These are phyloP conservation scores for Umbelopsis isabellina DNA, from an alignment of 192 early-diverging fungal species.

Conservation along the genomic window DNA sequence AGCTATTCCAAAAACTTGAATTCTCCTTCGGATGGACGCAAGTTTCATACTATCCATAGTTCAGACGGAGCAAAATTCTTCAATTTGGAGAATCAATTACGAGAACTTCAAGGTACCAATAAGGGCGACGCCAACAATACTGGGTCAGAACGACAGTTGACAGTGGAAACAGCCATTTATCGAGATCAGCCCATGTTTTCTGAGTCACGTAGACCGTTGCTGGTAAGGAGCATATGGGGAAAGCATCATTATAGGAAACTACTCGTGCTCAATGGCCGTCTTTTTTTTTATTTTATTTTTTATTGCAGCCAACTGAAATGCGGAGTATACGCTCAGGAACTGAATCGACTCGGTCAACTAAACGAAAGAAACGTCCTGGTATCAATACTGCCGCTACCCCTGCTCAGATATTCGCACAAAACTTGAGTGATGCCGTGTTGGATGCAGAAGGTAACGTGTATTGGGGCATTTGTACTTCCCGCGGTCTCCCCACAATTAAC, in stretches of 20 bases:
- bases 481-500: neutral
- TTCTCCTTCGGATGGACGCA: slow-evolving; percentile 7
- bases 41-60: slow-evolving; percentile 22
- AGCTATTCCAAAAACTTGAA: slow-evolving; percentile 11
- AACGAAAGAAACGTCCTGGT: slow-evolving; percentile 30
- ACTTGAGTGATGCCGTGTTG: slow-evolving; percentile 39
- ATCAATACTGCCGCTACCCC: slow-evolving; percentile 27
- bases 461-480: neutral
- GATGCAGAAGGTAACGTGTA: slow-evolving; percentile 35
- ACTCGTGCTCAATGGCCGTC: neutral
- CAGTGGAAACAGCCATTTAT: slow-evolving; percentile 30
- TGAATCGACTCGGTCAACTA: slow-evolving; percentile 35
- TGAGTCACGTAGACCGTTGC: slow-evolving; percentile 1
- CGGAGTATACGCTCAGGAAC: slow-evolving; percentile 29
- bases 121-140: slow-evolving; percentile 3
- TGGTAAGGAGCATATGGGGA: neutral
- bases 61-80: slow-evolving; percentile 26
- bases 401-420: slow-evolving; percentile 44
- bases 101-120: slow-evolving; percentile 8
- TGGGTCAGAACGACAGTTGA: slow-evolving; percentile 27
- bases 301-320: slow-evolving; percentile 23
- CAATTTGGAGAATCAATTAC: slow-evolving; percentile 14
- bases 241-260: neutral
- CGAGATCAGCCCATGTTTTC: slow-evolving; percentile 26
- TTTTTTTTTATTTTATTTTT: neutral